These are phyloP conservation scores for Trichoderma sp. DNA, from an alignment of 2,329 filamentous ascomycete species.

Conservation along the genomic window DNA sequence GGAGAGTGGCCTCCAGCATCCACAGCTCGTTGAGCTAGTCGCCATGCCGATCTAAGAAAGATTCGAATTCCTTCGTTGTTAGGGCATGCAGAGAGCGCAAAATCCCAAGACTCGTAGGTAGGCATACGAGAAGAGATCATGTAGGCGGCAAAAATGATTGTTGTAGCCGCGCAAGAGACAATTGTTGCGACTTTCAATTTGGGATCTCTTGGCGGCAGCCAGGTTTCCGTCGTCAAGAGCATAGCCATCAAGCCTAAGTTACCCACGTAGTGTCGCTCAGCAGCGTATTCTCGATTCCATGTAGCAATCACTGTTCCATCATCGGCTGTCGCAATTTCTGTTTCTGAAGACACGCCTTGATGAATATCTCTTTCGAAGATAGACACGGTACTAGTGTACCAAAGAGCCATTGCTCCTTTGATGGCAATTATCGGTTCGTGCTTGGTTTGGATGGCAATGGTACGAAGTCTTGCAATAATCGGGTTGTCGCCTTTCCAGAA, in stretches of 20 bases:
- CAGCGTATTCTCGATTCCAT: conserved; percentile 29
- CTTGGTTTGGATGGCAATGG: not conserved
- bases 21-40: conserved; percentile 28
- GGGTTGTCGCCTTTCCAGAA: conserved; percentile 25
- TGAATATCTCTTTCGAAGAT: conserved; percentile 29
- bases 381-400: conserved; percentile 32
- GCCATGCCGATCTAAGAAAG: conserved; percentile 32
- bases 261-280: conserved; percentile 29
- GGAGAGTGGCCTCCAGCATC: conserved; percentile 18
- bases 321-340: conserved; percentile 13
- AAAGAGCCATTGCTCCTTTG: conserved; percentile 30
- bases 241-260: conserved; percentile 38
- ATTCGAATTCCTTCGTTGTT: conserved; percentile 24
- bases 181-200: conserved; percentile 31
- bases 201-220: conserved; percentile 30
- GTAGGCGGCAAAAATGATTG: conserved; percentile 33
- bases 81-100: not conserved
- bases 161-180: conserved; percentile 31
- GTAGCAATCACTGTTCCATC: conserved; percentile 22
- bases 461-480: conserved; percentile 30
- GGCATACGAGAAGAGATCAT: conserved; percentile 31
- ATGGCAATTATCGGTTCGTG: conserved; percentile 27
- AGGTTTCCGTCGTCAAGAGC: conserved; percentile 32
- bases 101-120: conserved; percentile 14
- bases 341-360: conserved; percentile 27